These are phyloP conservation scores for Leccinum fuscescens DNA, from an alignment of 1,284 basidiomycete genomes.

Conservation along the genomic window DNA sequence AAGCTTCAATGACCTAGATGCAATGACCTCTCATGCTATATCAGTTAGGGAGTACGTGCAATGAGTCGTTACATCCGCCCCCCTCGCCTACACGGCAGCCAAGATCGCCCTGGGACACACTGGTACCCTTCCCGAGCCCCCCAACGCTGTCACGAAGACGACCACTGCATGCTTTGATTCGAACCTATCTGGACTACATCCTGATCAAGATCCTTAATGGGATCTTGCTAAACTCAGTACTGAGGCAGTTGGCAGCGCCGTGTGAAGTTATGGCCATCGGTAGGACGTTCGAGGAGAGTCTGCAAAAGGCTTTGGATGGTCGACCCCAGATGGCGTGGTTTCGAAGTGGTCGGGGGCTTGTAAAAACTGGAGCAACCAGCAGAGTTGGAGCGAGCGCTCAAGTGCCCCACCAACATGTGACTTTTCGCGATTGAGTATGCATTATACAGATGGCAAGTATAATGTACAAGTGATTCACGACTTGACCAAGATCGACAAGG, in stretches of 20 bases:
- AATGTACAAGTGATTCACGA: constrained; percentile 89
- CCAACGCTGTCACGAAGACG: constrained; percentile 90
- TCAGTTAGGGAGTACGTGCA: no score
- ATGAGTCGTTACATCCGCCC: constrained; percentile 30
- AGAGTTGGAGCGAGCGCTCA: constrained; percentile 83
- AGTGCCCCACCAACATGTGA: constrained; percentile 83
- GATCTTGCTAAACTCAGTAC: constrained; percentile 95
- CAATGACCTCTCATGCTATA: no score
- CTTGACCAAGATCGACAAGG: constrained; percentile 97
- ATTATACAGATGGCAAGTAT: constrained; percentile 91
- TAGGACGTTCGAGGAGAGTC: constrained; percentile 37
- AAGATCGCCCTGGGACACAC: constrained; percentile 87
- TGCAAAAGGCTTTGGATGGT: no score
- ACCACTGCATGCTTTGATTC: constrained; percentile 72
- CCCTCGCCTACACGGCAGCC: no score
- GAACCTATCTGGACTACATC: constrained; percentile 99
- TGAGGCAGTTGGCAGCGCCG: constrained; percentile 87
- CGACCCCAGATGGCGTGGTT: constrained; percentile 46
- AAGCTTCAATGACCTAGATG: no score
- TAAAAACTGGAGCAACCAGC: constrained; percentile 53
- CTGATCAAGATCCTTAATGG: constrained; percentile 99
- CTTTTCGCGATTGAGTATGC: constrained; percentile 97
- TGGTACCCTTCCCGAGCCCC: constrained; percentile 80
- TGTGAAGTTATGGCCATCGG: constrained; percentile 99
- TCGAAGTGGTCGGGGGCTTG: constrained; percentile 64